Evolutionary conservation across 495 filamentous ascomycete genomes (phyloP).

Genomic region (Viridothelium virens): DNA sequence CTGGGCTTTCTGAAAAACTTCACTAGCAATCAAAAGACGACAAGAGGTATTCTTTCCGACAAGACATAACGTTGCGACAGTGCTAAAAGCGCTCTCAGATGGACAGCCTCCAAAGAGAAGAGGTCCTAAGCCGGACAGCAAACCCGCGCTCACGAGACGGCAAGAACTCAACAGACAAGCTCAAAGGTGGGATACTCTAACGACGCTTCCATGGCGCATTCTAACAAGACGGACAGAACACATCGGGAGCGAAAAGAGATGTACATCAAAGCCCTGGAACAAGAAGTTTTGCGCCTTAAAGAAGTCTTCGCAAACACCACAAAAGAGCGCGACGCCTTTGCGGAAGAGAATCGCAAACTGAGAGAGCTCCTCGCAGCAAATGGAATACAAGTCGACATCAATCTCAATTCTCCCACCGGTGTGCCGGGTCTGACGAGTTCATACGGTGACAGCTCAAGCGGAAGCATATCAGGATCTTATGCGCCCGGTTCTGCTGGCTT

Average conservation of each 20-base stretch:
- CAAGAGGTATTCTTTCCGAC: constrained; percentile 39
- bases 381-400: constrained; percentile 52
- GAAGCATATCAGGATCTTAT: constrained; percentile 54
- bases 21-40: constrained; percentile 53
- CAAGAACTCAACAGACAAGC: constrained; percentile 95
- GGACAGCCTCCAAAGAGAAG: constrained; percentile 80
- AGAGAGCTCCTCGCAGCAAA: constrained; percentile 65
- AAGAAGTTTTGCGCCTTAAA: constrained; percentile 69
- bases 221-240: constrained; percentile 47
- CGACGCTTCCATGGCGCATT: neutral
- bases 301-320: constrained; percentile 54
- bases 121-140: constrained; percentile 94
- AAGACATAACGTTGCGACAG: neutral
- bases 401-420: constrained; percentile 25
- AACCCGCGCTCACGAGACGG: constrained; percentile 83
- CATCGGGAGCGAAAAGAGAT: constrained; percentile 95
- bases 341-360: constrained; percentile 70
- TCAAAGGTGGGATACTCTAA: constrained; percentile 58
- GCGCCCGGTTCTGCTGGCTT: constrained; percentile 37
- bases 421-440: constrained; percentile 28
- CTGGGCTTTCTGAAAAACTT: constrained; percentile 52
- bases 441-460: constrained; percentile 33
- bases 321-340: constrained; percentile 56
- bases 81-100: constrained; percentile 44
- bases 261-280: constrained; percentile 89